Base-by-base conservation (phyloP, 805 yeast species). In the Yarrowia yakushimensis region DNA sequence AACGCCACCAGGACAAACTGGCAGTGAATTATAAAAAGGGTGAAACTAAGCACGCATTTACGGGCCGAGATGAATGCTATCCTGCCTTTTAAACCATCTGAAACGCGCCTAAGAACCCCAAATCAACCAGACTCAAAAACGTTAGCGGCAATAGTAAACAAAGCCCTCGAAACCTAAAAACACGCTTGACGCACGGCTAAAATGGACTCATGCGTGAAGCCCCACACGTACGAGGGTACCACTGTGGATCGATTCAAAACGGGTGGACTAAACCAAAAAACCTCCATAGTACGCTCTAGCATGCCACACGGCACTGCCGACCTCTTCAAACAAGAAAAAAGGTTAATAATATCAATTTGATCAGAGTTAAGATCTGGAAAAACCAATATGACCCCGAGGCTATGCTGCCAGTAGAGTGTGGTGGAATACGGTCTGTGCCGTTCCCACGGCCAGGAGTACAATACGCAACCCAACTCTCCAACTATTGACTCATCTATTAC, bases 201-300 rank as follows among this genome's bases (percentile, higher is more conserved):
- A 25, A 25, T 6, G 13, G 4, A 10, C 22, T 45, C 18, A 13
- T 30, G 34, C 27, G 18, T 28, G 46, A 30, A 23, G 33, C 20
- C 27, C 43, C 43, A 39, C 43, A 20, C 43, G 13, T 25, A n/a
- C n/a, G n/a, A n/a, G n/a, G n/a, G n/a, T n/a, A n/a, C n/a, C n/a
- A 43, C 31, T 27, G 36, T 45, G 36, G 36, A 45, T 45, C 52
- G 36, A 45, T 45, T 36, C 50, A 18, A 18, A 17, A 45, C 52
- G 25, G 52, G 36, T 30, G 36, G 27, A 30, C 52, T 30, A 45
- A 45, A 45, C 52, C 33, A 9, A 45, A 28, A 45, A 12, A 3
- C 6, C n/a, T n/a, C n/a, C n/a, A n/a, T n/a, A 13, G 8, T 7
- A 15, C 0, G 2, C 36, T 10, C 34, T 45, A 45, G 36, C 36